Conservation (phyloP, 2,329 filamentous ascomycete species). For the Aspergillus puulaauensis region DNA sequence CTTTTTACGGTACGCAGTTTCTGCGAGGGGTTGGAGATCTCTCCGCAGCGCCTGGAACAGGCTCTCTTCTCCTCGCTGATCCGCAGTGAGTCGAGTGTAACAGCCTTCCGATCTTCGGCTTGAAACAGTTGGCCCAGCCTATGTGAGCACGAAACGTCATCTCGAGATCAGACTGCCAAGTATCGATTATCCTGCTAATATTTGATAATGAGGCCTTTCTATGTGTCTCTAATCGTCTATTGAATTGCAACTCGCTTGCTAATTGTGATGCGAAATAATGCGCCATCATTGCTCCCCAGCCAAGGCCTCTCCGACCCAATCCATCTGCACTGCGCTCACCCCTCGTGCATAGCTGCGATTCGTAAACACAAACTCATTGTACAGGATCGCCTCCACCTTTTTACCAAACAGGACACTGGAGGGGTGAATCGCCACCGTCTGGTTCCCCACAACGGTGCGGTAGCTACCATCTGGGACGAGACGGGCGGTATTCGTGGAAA, state of each 20-base stretch:
- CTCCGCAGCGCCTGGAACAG: background rate
- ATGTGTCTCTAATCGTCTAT: background rate
- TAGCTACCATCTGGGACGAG: slow-evolving; percentile 62
- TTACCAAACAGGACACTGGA: slow-evolving; percentile 60
- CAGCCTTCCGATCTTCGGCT: background rate
- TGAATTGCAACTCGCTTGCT: background rate
- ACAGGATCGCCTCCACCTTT: slow-evolving; percentile 63
- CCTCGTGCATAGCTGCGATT: slow-evolving; percentile 62
- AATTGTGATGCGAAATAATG: background rate
- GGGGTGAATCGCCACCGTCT: slow-evolving; percentile 63
- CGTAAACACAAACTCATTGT: slow-evolving; percentile 66
- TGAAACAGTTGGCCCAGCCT: background rate
- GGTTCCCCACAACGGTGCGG: slow-evolving; percentile 60
- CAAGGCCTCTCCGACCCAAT: slow-evolving; percentile 59
- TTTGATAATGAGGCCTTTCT: background rate
- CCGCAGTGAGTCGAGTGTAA: background rate
- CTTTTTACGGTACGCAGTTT: background rate
- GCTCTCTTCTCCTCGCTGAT: background rate
- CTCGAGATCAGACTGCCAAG: slow-evolving; percentile 7
- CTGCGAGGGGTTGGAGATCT: background rate
- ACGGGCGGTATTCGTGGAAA: slow-evolving; percentile 60
- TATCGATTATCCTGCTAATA: background rate
- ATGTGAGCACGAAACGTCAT: background rate
- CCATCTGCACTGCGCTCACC: slow-evolving; percentile 62
- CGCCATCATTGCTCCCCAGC: slow-evolving; percentile 21